These are phyloP conservation scores for Drosera capensis DNA, from an alignment of 148 eudicot species.

Conservation along the genomic window DNA sequence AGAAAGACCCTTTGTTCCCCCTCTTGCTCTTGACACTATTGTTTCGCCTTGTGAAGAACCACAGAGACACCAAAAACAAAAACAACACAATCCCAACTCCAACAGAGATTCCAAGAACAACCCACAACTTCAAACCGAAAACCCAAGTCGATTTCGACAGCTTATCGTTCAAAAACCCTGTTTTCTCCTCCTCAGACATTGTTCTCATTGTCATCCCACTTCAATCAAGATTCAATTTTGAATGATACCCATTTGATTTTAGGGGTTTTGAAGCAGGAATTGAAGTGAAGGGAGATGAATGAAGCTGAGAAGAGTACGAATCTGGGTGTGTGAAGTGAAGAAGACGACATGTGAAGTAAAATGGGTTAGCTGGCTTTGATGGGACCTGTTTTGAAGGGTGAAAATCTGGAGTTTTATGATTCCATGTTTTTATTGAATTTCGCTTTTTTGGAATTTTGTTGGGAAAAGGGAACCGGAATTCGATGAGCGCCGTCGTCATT, in stretches of 20 bases:
- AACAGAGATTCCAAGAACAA: conserved; percentile 47
- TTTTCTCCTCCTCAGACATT: conserved; percentile 23
- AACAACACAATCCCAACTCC: conserved; percentile 47
- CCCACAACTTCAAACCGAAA: conserved; percentile 56
- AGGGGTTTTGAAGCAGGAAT: neutral
- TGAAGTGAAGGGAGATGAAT: neutral
- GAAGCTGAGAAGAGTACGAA: neutral
- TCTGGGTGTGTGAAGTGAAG: no score
- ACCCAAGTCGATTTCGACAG: conserved; percentile 50
- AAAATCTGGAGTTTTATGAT: no score
- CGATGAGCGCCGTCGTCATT: no score
- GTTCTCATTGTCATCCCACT: neutral
- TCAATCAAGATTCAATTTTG: no score
- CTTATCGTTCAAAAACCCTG: conserved; percentile 29
- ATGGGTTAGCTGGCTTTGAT: neutral
- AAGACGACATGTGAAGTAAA: neutral
- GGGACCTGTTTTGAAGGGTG: no score
- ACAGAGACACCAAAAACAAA: conserved; percentile 50
- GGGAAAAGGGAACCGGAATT: no score
- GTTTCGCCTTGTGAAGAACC: conserved; percentile 39
- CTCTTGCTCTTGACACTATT: conserved; percentile 6
- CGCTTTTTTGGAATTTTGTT: no score
- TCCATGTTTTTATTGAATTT: no score
- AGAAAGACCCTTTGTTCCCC: conserved; percentile 2
- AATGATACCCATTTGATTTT: no score